phyloP scores from a whole-genome alignment of 768 basidiomycete species.

The Gelatoporia subvermispora region DNA sequence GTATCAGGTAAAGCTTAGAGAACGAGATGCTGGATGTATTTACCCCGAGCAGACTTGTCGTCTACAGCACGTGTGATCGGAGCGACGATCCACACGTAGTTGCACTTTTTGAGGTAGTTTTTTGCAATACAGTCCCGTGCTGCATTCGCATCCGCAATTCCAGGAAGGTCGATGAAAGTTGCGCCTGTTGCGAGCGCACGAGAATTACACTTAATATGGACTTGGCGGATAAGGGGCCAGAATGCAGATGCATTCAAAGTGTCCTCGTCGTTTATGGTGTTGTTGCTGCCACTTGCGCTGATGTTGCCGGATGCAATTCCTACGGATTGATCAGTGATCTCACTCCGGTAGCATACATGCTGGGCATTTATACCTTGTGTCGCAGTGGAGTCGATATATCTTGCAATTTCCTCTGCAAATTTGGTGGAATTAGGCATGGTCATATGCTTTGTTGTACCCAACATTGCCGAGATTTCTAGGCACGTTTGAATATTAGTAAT shows the following conservation, averaged over 20 bases:
- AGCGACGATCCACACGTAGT: conserved; percentile 61
- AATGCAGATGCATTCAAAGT: conserved; percentile 34
- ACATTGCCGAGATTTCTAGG: conserved; percentile 39
- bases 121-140: conserved; percentile 60
- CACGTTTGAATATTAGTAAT: background rate
- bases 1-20: background rate
- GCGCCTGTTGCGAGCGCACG: conserved; percentile 52
- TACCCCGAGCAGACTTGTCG: conserved; percentile 58
- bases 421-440: conserved; percentile 42
- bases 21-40: background rate
- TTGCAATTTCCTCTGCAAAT: conserved; percentile 52
- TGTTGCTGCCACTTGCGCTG: conserved; percentile 14
- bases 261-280: conserved; percentile 32
- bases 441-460: conserved; percentile 53
- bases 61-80: conserved; percentile 62
- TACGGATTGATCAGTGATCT: conserved; percentile 19
- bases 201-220: conserved; percentile 51
- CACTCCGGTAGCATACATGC: conserved; percentile 24
- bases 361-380: conserved; percentile 44
- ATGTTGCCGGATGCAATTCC: background rate
- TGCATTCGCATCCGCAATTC: conserved; percentile 62
- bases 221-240: conserved; percentile 62
- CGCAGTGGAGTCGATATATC: conserved; percentile 63
- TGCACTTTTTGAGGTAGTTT: conserved; percentile 61
- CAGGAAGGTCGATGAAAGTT: conserved; percentile 59